phyloP scores from a whole-genome alignment of 345 rosid genomes.

The Populus alba region DNA sequence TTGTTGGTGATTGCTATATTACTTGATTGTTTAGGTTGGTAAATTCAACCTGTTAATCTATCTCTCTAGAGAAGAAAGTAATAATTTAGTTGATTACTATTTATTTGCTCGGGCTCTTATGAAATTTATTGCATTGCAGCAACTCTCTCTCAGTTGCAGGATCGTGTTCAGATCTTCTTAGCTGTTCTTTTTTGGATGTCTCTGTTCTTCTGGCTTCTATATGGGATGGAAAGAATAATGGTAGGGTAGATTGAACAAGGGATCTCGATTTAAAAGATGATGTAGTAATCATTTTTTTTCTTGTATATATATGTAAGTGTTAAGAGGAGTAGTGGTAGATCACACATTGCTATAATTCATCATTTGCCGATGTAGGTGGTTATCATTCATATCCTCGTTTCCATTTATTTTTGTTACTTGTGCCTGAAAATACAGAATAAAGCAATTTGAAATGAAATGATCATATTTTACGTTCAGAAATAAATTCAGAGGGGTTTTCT shows the following conservation, averaged over 20 bases:
- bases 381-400: background rate
- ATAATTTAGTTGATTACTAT: background rate
- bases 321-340: background rate
- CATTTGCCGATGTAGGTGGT: background rate
- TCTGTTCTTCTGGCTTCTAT: conserved; percentile 83
- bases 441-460: background rate
- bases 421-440: background rate
- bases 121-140: conserved; percentile 20
- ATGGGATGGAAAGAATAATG: conserved; percentile 55
- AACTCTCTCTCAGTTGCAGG: conserved; percentile 53
- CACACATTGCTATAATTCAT: background rate
- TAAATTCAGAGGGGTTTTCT: background rate
- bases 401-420: background rate
- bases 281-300: conserved; percentile 20
- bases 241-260: conserved; percentile 46
- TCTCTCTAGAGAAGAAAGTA: background rate
- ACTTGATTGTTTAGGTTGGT: background rate
- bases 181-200: conserved; percentile 97
- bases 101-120: conserved; percentile 4
- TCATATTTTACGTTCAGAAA: background rate
- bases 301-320: conserved; percentile 22
- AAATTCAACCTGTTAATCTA: background rate
- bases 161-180: conserved; percentile 61
- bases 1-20: background rate
- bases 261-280: conserved; percentile 56